Percentiles rank a stretch among this genome's conserved stretches.
phyloP scores from a whole-genome alignment of 2,329 filamentous ascomycete genomes.

The Thermomyces lanuginosus region DNA sequence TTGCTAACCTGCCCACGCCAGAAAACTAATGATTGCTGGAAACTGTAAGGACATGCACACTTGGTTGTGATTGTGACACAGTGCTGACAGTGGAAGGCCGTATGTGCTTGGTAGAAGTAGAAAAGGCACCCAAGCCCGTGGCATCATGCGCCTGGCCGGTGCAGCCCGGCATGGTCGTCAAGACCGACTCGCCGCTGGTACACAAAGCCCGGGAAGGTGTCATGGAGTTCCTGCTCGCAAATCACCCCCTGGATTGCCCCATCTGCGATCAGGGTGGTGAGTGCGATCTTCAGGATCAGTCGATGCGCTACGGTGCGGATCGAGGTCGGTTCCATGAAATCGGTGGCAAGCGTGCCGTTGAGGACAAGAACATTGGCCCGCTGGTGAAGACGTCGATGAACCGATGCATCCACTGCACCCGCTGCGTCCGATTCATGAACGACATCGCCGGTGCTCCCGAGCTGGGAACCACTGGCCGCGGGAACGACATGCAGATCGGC shows the following conservation, averaged over 20 bases:
- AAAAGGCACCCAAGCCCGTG: conserved; percentile 87
- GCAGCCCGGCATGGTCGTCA: conserved; percentile 96
- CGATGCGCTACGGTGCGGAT: conserved; percentile 94
- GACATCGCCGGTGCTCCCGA: conserved; percentile 92
- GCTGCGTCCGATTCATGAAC: conserved; percentile 94
- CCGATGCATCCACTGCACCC: conserved; percentile 96
- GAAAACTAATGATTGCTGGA: conserved; percentile 96
- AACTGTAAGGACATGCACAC: conserved; percentile 46
- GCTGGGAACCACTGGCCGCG: conserved; percentile 82
- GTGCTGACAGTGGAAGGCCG: conserved; percentile 33
- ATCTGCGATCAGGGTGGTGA: conserved; percentile 98
- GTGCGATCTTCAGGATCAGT: conserved; percentile 98
- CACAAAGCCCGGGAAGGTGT: conserved; percentile 98
- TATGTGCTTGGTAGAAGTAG: conserved; percentile 98
- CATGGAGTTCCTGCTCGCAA: conserved; percentile 95
- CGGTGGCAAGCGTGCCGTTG: conserved; percentile 87
- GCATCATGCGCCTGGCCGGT: conserved; percentile 98
- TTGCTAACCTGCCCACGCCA: conserved; percentile 25
- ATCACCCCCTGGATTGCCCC: conserved; percentile 89
- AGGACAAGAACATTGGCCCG: conserved; percentile 98
- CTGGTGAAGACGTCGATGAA: conserved; percentile 99
- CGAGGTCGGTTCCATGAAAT: conserved; percentile 93
- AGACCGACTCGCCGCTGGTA: conserved; percentile 88
- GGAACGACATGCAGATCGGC: conserved; percentile 94
- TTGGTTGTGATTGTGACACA: not conserved